Conservation (phyloP, 352 stramenopile genomes). For the Globisporangium irregulare region DNA sequence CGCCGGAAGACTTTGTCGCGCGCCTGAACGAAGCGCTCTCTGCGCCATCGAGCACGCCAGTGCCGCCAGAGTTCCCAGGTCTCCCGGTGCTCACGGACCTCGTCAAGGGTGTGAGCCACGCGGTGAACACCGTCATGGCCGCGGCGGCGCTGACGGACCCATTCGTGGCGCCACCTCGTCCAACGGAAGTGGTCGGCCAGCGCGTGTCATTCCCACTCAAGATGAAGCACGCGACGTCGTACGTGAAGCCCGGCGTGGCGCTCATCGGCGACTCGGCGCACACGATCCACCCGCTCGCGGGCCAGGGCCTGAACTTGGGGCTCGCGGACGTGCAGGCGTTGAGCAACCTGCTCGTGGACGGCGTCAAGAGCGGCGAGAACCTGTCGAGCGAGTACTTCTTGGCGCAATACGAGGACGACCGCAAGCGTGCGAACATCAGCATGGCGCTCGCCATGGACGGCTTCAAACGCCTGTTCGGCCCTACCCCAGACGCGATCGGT, state of each 20-base stretch:
- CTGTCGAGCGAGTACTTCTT: conserved; percentile 76
- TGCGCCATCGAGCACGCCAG: conserved; percentile 37
- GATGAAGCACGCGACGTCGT: conserved; percentile 84
- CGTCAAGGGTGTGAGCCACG: conserved; percentile 69
- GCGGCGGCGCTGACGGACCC: conserved; percentile 69
- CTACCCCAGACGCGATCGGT: conserved; percentile 58
- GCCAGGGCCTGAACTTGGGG: conserved; percentile 95
- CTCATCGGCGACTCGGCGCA: conserved; percentile 95
- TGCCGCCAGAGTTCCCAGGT: conserved; percentile 72
- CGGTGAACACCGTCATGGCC: conserved; percentile 74
- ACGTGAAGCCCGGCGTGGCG: conserved; percentile 84
- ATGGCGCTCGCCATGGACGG: conserved; percentile 87
- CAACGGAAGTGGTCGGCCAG: conserved; percentile 62
- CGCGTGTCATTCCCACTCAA: conserved; percentile 89
- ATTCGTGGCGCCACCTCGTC: conserved; percentile 71
- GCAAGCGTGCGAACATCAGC: conserved; percentile 79
- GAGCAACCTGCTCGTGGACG: conserved; percentile 65
- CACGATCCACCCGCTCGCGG: conserved; percentile 95
- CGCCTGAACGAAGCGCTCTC: conserved; percentile 79
- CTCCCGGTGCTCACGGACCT: conserved; percentile 76
- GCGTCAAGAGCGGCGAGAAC: conserved; percentile 75
- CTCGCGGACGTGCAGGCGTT: conserved; percentile 89
- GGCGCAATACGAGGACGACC: conserved; percentile 83
- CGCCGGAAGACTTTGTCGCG: conserved; percentile 69
- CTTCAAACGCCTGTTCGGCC: conserved; percentile 88